These are phyloP conservation scores for Eucalyptus pumila DNA, from an alignment of 345 rosid genomes.

Conservation along the genomic window DNA sequence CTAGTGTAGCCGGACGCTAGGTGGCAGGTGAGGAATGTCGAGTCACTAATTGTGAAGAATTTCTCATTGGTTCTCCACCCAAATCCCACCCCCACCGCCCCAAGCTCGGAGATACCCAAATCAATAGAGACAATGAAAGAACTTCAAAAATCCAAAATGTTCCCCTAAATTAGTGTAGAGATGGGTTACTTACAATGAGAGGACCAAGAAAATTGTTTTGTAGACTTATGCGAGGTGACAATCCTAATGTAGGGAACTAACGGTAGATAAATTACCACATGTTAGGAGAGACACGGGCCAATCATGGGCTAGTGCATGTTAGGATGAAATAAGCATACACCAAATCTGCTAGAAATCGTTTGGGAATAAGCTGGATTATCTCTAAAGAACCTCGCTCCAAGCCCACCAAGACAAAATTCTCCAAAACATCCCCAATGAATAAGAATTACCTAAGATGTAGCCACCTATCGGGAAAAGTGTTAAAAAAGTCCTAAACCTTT, in stretches of 20 bases:
- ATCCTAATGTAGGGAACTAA: not conserved
- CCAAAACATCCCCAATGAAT: not conserved
- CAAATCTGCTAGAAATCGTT: not conserved
- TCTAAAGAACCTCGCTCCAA: not conserved
- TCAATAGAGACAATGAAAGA: not conserved
- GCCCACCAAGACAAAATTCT: not conserved
- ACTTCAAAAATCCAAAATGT: not conserved
- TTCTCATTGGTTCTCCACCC: not conserved
- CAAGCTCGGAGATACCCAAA: not conserved
- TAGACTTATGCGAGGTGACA: not conserved
- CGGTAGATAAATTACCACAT: not conserved
- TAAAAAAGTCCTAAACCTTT: too few relatives aligned
- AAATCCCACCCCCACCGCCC: not conserved
- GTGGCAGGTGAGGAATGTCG: not conserved
- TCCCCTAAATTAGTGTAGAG: not conserved
- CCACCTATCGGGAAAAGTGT: too few relatives aligned
- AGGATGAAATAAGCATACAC: not conserved
- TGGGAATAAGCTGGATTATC: not conserved
- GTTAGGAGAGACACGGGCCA: not conserved
- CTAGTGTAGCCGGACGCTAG: not conserved
- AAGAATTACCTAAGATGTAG: not conserved
- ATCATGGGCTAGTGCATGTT: not conserved
- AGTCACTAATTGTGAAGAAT: not conserved
- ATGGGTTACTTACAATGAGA: not conserved
- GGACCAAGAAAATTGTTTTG: not conserved